phyloP scores from a whole-genome alignment of 192 early-diverging fungal species.

The Backusella parvicylindrica region DNA sequence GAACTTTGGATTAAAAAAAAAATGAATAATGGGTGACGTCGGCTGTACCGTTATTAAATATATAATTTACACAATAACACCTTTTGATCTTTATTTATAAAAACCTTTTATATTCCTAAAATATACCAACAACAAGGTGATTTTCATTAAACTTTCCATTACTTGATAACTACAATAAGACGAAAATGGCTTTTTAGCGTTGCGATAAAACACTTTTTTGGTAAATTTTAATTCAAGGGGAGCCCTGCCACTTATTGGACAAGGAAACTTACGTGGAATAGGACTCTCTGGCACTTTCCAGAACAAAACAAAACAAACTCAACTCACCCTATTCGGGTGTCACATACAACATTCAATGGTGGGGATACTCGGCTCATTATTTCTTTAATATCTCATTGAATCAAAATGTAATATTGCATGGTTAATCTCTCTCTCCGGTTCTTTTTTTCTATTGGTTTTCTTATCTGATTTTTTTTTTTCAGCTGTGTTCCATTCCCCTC shows the following conservation, averaged over 20 bases:
- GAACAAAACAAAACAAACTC: too few relatives aligned
- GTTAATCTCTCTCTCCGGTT: neutral
- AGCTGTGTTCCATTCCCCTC: neutral
- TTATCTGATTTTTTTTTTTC: neutral
- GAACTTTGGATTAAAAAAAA: neutral
- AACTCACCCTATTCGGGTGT: neutral
- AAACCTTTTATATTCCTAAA: neutral
- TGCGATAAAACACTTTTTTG: neutral
- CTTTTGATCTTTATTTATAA: neutral
- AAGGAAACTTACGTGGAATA: too few relatives aligned
- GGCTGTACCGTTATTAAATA: neutral
- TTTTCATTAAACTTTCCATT: neutral
- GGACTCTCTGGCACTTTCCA: neutral
- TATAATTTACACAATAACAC: too few relatives aligned
- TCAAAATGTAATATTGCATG: neutral
- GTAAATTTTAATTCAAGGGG: conserved; percentile 5
- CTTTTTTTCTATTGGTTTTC: neutral
- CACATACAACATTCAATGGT: neutral
- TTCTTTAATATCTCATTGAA: neutral
- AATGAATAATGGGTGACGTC: neutral
- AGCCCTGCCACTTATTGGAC: neutral
- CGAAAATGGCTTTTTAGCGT: neutral
- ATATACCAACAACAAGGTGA: neutral
- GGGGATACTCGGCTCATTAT: neutral
- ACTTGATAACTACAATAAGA: neutral